phyloP scores from a whole-genome alignment of 192 early-diverging fungal species.

The Polychytrium aggregatum region DNA sequence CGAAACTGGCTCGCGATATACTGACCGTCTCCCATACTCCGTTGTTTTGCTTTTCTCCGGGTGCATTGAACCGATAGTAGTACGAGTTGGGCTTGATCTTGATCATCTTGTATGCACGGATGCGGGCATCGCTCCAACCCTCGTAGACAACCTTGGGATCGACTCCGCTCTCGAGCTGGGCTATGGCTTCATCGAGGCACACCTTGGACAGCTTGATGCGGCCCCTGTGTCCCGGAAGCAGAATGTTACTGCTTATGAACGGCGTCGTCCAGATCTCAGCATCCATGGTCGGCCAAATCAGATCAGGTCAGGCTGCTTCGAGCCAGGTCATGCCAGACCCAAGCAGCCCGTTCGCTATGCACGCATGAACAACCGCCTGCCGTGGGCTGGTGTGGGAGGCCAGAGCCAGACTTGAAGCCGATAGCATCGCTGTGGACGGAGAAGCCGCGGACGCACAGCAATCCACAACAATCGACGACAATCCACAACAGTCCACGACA shows the following conservation, averaged over 20 bases:
- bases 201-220: conserved; percentile 15
- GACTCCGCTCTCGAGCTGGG: conserved; percentile 66
- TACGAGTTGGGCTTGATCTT: conserved; percentile 93
- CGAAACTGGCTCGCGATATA: no score
- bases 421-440: no score
- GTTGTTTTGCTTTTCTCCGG: conserved; percentile 86
- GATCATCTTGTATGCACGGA: conserved; percentile 85
- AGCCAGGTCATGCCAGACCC: not conserved
- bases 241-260: no score
- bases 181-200: conserved; percentile 74
- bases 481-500: no score
- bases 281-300: not conserved
- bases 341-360: not conserved
- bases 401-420: no score
- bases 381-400: no score
- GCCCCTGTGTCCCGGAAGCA: no score
- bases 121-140: conserved; percentile 91
- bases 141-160: conserved; percentile 83
- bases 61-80: conserved; percentile 96
- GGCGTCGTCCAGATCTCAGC: no score
- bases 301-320: not conserved
- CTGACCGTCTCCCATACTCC: conserved; percentile 75
- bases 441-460: no score
- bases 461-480: no score
- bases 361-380: not conserved